Evolutionary conservation across 106 monocot species (phyloP).

Genomic region (Dioscorea alata): DNA sequence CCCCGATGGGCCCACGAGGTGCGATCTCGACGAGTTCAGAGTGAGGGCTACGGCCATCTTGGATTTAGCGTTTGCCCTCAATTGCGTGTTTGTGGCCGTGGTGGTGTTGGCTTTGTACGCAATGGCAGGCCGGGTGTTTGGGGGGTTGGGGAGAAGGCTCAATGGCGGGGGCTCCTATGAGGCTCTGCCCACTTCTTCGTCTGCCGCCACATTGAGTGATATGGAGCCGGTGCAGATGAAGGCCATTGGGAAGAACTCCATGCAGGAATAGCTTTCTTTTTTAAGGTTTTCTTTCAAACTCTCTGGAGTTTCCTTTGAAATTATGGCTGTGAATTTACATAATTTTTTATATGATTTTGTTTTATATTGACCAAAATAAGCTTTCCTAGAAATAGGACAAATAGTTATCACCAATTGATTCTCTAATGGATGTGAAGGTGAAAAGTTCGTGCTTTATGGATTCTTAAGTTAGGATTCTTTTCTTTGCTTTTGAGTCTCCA

Average conservation of each 20-base stretch:
- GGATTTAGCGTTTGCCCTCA: slow-evolving; percentile 44
- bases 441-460: too few species aligned
- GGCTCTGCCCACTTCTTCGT: slow-evolving; percentile 42
- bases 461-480: too few species aligned
- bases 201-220: slow-evolving; percentile 11
- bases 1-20: slow-evolving; percentile 32
- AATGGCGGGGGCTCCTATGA: slow-evolving; percentile 52
- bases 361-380: too few species aligned
- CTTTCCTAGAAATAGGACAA: too few species aligned
- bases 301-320: too few species aligned
- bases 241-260: slow-evolving; percentile 40
- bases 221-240: slow-evolving; percentile 57
- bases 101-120: slow-evolving; percentile 34
- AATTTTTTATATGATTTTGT: too few species aligned
- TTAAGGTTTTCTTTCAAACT: too few species aligned
- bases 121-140: slow-evolving; percentile 6
- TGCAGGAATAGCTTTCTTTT: slow-evolving; percentile 28
- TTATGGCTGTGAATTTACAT: too few species aligned
- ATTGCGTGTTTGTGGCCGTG: slow-evolving; percentile 34
- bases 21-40: slow-evolving; percentile 52
- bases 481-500: too few species aligned
- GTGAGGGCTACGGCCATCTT: slow-evolving; percentile 47
- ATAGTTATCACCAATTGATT: too few species aligned
- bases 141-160: slow-evolving; percentile 20
- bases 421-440: too few species aligned